These are phyloP conservation scores for Corniculantispora saksenae DNA, from an alignment of 2,329 filamentous ascomycete genomes.

Conservation along the genomic window DNA sequence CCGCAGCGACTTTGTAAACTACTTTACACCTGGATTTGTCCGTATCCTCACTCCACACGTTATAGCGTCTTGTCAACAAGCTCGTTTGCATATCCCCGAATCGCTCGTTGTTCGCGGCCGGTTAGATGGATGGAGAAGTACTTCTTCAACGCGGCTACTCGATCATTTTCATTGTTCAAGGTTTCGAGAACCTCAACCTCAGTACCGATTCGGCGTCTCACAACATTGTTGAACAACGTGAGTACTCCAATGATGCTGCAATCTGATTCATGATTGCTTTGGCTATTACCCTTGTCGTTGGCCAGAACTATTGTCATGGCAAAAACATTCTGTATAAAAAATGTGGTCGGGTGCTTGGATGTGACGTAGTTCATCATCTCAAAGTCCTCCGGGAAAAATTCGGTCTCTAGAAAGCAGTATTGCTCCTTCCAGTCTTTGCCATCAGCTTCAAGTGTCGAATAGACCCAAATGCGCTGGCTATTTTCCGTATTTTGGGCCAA, in stretches of 20 bases:
- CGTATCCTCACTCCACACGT: too few relatives aligned
- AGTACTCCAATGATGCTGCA: constrained; percentile 38
- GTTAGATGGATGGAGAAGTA: constrained; percentile 52
- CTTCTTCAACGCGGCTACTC: constrained; percentile 48
- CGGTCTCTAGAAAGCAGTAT: constrained; percentile 54
- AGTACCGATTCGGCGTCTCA: constrained; percentile 43
- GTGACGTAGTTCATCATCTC: constrained; percentile 46
- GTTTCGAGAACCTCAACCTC: constrained; percentile 42
- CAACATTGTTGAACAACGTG: constrained; percentile 45
- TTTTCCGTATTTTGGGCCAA: constrained; percentile 36
- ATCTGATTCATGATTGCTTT: not conserved
- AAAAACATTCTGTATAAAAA: constrained; percentile 40
- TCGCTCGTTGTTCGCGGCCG: constrained; percentile 48
- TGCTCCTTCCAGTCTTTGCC: constrained; percentile 43
- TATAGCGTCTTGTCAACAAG: too few relatives aligned
- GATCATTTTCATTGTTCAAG: constrained; percentile 47
- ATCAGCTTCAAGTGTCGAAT: constrained; percentile 31
- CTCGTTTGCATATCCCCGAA: constrained; percentile 27
- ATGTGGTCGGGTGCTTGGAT: constrained; percentile 36
- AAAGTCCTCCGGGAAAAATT: constrained; percentile 49
- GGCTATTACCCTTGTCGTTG: too few relatives aligned
- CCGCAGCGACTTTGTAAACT: too few relatives aligned
- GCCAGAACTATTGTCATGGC: constrained; percentile 34
- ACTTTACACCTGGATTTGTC: too few relatives aligned
- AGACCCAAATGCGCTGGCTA: constrained; percentile 41